Percentiles rank a stretch among this genome's conserved stretches.
phyloP scores from a whole-genome alignment of 2,329 filamentous ascomycete species.

The Xylaria polymorpha region DNA sequence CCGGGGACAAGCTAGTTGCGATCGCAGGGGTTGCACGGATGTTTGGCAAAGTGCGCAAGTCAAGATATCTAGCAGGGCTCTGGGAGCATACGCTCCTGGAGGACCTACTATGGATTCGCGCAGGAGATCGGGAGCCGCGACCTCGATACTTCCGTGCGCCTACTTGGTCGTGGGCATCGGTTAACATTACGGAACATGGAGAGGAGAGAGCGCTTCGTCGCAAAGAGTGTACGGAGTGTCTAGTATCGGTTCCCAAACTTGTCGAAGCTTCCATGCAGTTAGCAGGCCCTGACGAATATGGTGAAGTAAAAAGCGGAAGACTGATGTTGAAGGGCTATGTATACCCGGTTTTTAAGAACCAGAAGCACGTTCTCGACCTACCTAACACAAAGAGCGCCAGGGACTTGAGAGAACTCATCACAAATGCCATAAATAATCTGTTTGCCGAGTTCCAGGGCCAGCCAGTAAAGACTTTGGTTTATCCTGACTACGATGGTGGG shows the following conservation, averaged over 20 bases:
- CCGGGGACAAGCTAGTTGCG: constrained; percentile 1
- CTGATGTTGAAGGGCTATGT: background rate
- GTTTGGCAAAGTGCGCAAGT: constrained; percentile 3
- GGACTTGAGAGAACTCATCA: background rate
- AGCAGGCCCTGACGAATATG: background rate
- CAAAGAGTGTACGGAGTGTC: background rate
- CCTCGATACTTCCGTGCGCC: background rate
- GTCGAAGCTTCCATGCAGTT: background rate
- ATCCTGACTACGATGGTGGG: constrained; percentile 2
- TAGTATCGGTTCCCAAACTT: background rate
- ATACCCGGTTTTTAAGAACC: background rate
- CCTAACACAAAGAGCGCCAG: background rate
- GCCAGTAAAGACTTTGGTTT: background rate
- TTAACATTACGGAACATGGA: background rate
- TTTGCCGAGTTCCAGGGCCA: background rate
- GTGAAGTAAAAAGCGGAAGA: background rate
- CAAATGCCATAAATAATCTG: background rate
- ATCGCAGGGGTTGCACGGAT: background rate
- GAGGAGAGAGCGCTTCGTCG: background rate
- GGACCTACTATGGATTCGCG: constrained; percentile 3
- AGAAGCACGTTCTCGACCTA: background rate
- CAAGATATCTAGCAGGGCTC: background rate
- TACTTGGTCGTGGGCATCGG: constrained; percentile 7
- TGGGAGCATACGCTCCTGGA: constrained; percentile 3
- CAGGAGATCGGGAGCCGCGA: background rate